Percentiles rank a stretch among this genome's conserved stretches.
Conservation (phyloP, 768 basidiomycete species). For the Tulasnella sp. region DNA sequence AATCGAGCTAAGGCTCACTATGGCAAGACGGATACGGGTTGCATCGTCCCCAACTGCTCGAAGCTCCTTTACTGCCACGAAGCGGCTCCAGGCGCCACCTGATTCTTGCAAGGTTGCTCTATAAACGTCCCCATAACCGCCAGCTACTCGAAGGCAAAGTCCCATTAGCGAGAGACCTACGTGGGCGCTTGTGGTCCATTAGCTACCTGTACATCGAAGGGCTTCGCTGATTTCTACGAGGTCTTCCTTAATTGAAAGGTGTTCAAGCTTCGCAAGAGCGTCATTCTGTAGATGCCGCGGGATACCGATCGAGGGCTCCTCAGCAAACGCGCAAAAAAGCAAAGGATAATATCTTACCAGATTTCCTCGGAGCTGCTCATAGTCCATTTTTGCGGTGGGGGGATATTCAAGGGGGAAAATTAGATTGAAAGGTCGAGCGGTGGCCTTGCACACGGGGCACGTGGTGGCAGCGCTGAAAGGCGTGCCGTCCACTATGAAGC, state of each 20-base stretch:
- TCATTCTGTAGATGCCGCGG: background rate
- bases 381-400: too few species aligned
- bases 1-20: background rate
- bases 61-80: background rate
- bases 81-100: background rate
- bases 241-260: background rate
- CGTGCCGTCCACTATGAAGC: too few species aligned
- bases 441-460: too few species aligned
- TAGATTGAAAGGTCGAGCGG: too few species aligned
- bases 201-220: background rate
- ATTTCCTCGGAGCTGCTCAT: too few species aligned
- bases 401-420: too few species aligned
- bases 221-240: background rate
- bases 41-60: background rate
- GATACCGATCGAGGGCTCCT: background rate
- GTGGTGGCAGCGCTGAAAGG: too few species aligned
- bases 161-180: background rate
- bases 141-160: background rate
- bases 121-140: background rate
- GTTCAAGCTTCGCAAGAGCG: background rate
- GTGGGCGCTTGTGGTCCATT: background rate
- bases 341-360: too few species aligned
- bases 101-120: background rate
- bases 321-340: too few species aligned
- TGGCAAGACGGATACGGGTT: background rate